Base-by-base conservation (phyloP, 2,329 filamentous ascomycete species). In the Botrytis aclada region DNA sequence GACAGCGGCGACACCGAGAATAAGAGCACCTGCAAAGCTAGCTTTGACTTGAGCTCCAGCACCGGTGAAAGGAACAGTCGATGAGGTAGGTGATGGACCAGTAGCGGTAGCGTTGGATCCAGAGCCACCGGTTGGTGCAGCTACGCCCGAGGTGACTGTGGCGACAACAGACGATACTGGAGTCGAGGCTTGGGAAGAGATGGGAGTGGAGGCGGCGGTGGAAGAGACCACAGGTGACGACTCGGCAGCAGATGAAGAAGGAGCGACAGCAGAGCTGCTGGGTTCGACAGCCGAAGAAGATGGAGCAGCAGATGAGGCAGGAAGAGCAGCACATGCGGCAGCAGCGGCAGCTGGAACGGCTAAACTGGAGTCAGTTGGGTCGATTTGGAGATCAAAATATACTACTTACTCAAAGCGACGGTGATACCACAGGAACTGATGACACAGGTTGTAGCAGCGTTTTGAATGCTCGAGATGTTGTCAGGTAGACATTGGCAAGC, bases 391-490 rank as follows among this genome's bases (percentile, higher is more conserved):
- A 7, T 22, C 6, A 20, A 54, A 39, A 32, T n/a, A 7, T 47
- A 29, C 25, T 60, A 72, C 65, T 70, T 32, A 72, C 71, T 54
- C 25, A 72, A 16, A 34, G 71, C 71, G 10, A 70, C 65, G 34
- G 56, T 60, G 9, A 72, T 14, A 10, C 56, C 65, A 29, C 71
- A 72, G 12, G 14, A 25, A 1, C 18, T 25, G 41, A 72, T 56
- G 54, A 72, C 71, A 62, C 71, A 72, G 20, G 9, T 64, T 54
- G 64, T 70, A 70, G 71, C 71, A 54, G 56, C 71, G 6, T 18
- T 41, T 32, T 69, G 65, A 54, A 72, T 72, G 22, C 39, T 63
- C 22, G 43, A 39, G n/a, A 43, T 32, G 34, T 70, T 72, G 34
- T 61, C 71, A 37, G 56, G 6, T 25, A 56, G 2, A 39, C 71